phyloP scores from a whole-genome alignment of 2,329 filamentous ascomycete species.

The Biscogniauxia sp. region DNA sequence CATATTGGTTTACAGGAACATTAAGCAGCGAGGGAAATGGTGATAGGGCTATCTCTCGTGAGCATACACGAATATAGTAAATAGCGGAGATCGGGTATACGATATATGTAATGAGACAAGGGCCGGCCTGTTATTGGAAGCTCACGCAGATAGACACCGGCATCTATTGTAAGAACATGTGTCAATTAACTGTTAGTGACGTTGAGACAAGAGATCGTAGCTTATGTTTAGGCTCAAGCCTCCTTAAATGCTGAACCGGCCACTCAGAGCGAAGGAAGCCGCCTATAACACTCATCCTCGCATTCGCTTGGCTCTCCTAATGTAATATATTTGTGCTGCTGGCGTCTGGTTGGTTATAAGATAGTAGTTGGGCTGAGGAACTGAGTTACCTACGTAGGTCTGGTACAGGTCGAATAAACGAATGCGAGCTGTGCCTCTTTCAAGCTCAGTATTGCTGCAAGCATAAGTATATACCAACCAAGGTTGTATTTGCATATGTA shows the following conservation, averaged over 20 bases:
- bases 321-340: neutral
- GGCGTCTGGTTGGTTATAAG: neutral
- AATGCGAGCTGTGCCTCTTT: neutral
- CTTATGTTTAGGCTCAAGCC: neutral
- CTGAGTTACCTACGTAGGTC: no score
- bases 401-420: neutral
- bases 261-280: no score
- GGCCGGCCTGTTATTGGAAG: neutral
- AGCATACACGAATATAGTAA: neutral
- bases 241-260: neutral
- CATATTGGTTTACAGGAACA: neutral
- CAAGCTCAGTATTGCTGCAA: no score
- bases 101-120: neutral
- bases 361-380: neutral
- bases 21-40: neutral
- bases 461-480: no score
- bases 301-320: neutral
- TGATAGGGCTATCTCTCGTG: neutral
- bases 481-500: no score
- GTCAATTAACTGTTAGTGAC: neutral
- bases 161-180: neutral
- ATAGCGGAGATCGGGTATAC: neutral
- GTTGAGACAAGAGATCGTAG: no score
- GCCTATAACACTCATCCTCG: neutral
- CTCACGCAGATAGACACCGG: neutral